Base-by-base conservation (phyloP, 495 filamentous ascomycete genomes). In the Penicillium alfredii region DNA sequence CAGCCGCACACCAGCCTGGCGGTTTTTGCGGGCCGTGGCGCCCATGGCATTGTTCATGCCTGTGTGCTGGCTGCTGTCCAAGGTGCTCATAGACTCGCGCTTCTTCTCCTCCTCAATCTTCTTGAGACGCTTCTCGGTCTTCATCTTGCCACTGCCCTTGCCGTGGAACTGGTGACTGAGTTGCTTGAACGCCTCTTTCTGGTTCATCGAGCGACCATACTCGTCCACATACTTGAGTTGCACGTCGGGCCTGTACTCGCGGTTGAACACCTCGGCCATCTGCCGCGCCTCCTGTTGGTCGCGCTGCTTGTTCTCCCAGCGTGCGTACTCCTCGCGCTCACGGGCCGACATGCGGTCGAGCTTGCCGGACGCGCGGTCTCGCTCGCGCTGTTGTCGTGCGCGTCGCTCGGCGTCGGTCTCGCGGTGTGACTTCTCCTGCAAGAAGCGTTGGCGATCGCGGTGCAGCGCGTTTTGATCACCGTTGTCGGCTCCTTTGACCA, bases 131-230 rank as follows among this genome's bases (percentile, higher is more conserved):
- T 97, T 97, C 71, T 97, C 90, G 15, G 88, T 96, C 81, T 98
- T 98, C 68, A 84, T 84, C 74, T 96, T 96, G 34, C 92, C 92
- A 53, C 82, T 88, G 27, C 89, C 88, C 67, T 97, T 96, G 35
- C 92, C 92, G 65, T 98, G 92, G 78, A 98, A 98, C 61, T 93
- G 84, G 64, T 98, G 92, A 51, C 80, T 87, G 29, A 97, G 70
- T 55, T 96, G 78, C 69, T 88, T 88, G 71, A 97, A 98, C 1
- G 92, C 92, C 63, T 98, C 92, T 69, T 97, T 98, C 54, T 83
- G 77, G 48, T 82, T 81, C 76, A 98, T 84, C 31, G 69, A 63
- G 17, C 92, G 78, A 4, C 92, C 92, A 52, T 76, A 77, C 32
- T 88, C 88, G 55, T 96, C 92, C 36, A 84, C 77, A 41, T 98